These are phyloP conservation scores for Gossypium herbaceum DNA, from an alignment of 345 rosid species.

Conservation along the genomic window DNA sequence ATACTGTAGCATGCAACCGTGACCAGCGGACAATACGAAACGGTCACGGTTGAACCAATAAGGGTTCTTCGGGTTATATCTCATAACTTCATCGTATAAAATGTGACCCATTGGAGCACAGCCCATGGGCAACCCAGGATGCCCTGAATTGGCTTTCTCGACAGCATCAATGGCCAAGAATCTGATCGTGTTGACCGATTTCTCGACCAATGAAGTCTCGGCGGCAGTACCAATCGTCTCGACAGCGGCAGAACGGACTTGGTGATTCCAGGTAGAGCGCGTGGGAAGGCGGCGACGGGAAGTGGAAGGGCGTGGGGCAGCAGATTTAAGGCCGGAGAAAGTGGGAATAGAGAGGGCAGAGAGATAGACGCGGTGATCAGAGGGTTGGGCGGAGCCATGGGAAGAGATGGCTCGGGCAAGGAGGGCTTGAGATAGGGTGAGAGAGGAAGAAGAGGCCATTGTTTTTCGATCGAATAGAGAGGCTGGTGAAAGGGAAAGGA, in stretches of 20 bases:
- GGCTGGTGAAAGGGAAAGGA: not conserved
- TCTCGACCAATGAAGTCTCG: conserved; percentile 65
- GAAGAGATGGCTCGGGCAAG: conserved; percentile 46
- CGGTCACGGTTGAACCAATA: conserved; percentile 98
- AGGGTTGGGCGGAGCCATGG: conserved; percentile 34
- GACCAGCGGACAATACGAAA: conserved; percentile 92
- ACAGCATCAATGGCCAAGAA: conserved; percentile 89
- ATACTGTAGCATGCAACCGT: conserved; percentile 92
- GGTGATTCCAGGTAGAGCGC: conserved; percentile 5
- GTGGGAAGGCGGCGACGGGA: conserved; percentile 25
- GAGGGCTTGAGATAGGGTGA: conserved; percentile 50
- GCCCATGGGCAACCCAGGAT: conserved; percentile 97
- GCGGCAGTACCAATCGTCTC: conserved; percentile 48
- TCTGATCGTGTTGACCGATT: conserved; percentile 78
- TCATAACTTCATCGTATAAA: conserved; percentile 85
- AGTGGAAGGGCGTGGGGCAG: conserved; percentile 25
- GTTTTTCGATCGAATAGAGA: conserved; percentile 10
- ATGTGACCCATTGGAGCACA: conserved; percentile 95
- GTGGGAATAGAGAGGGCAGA: conserved; percentile 40
- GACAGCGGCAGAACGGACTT: conserved; percentile 46
- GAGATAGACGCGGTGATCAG: conserved; percentile 41
- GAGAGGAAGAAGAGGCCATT: conserved; percentile 62
- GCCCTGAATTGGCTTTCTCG: conserved; percentile 95
- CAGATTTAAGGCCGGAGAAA: conserved; percentile 49
- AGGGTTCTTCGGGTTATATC: conserved; percentile 89